phyloP scores from a whole-genome alignment of 331 rosid species.

The Cydonia oblonga region DNA sequence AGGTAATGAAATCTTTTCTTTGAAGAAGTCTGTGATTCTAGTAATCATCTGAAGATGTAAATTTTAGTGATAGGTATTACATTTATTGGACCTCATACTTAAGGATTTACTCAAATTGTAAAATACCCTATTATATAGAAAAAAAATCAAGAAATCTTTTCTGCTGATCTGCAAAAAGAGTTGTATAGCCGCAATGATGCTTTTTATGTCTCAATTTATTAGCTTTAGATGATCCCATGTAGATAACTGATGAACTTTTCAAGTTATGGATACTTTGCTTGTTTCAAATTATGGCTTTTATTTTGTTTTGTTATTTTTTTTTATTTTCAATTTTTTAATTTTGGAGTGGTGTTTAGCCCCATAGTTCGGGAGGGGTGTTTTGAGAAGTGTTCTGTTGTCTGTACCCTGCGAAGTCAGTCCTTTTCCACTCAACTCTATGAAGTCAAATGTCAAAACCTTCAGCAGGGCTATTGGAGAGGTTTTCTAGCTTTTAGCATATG shows the following conservation, averaged over 20 bases:
- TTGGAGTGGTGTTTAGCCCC: background rate
- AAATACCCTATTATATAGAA: background rate
- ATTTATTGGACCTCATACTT: background rate
- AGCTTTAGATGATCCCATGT: background rate
- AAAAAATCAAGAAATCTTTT: background rate
- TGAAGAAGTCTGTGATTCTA: background rate
- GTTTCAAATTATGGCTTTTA: background rate
- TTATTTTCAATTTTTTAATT: background rate
- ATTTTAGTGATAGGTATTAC: background rate
- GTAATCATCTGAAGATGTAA: background rate
- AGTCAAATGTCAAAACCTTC: constrained; percentile 4
- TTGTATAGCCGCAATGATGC: background rate
- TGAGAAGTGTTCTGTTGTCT: background rate
- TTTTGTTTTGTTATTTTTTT: background rate
- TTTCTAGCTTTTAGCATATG: background rate
- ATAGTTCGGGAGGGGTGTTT: background rate
- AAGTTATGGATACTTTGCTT: background rate
- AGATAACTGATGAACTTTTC: background rate
- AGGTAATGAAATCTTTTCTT: constrained; percentile 36
- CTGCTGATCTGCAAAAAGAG: background rate
- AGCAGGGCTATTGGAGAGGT: background rate
- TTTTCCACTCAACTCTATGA: background rate
- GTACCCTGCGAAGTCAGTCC: background rate
- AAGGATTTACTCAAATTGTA: background rate
- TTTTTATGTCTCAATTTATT: background rate